Conservation (phyloP, 805 yeast species). For the Pichia exigua region DNA sequence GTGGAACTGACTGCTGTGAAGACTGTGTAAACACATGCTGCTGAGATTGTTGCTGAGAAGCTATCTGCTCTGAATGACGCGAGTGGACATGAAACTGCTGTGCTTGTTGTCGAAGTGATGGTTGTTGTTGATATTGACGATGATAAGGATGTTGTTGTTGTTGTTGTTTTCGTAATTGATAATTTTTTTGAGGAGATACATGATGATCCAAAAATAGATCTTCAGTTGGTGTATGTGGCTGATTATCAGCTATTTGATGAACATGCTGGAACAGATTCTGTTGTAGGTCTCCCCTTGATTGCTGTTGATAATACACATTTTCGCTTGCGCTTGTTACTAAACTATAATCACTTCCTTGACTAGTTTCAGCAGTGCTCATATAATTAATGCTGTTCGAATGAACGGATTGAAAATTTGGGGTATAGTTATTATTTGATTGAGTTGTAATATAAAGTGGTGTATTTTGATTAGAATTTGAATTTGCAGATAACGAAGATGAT, state of each 20-base stretch:
- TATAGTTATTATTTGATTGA: not conserved
- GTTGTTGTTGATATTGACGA: not conserved
- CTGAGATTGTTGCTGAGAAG: not conserved
- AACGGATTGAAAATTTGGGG: not conserved
- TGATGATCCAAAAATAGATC: not conserved
- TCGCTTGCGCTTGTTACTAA: not conserved
- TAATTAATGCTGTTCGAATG: not conserved
- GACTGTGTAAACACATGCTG: not conserved
- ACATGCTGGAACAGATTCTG: not conserved
- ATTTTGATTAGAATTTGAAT: not conserved
- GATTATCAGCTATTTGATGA: not conserved
- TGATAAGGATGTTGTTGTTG: not conserved
- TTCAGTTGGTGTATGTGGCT: not conserved
- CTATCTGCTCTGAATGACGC: not conserved
- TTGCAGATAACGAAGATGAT: not conserved
- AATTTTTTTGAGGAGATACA: slow-evolving; percentile 3
- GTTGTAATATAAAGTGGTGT: not conserved
- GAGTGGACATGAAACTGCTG: not conserved
- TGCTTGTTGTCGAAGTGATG: not conserved
- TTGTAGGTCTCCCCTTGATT: no score
- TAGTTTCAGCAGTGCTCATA: not conserved
- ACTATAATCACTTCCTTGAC: not conserved
- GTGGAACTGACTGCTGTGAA: not conserved
- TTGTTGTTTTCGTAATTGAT: not conserved
- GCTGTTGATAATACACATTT: not conserved